A percentile compares a stretch with the other conserved stretches of the same genome.
These are phyloP conservation scores for Chrysoporthe puriensis DNA, from an alignment of 2,329 filamentous ascomycete genomes.

Conservation along the genomic window DNA sequence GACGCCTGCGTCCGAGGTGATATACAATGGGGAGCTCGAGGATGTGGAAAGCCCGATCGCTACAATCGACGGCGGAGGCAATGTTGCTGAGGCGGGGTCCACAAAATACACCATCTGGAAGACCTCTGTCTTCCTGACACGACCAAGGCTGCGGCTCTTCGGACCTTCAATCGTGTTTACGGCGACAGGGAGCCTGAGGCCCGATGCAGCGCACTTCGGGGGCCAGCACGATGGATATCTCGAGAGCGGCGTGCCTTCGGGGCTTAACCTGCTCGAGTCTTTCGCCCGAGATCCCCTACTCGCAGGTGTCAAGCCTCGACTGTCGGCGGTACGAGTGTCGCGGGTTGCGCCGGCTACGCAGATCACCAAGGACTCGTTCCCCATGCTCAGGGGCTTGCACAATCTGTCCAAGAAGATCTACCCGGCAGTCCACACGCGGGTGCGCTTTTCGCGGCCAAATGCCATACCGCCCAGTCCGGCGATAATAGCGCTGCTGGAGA, in stretches of 20 bases:
- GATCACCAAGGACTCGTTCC: constrained; percentile 59
- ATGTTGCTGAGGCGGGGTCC: constrained; percentile 31
- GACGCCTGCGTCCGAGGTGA: constrained; percentile 58
- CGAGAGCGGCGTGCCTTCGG: constrained; percentile 68
- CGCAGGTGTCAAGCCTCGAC: constrained; percentile 62
- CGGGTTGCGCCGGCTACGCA: constrained; percentile 71
- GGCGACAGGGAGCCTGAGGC: constrained; percentile 63
- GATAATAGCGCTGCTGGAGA: constrained; percentile 71
- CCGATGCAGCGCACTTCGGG: constrained; percentile 48
- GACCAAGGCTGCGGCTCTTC: constrained; percentile 68
- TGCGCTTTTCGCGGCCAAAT: constrained; percentile 70
- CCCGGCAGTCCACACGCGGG: constrained; percentile 72
- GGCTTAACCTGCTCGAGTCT: constrained; percentile 77
- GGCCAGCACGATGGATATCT: constrained; percentile 64
- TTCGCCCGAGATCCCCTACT: constrained; percentile 69
- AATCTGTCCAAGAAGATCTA: constrained; percentile 66
- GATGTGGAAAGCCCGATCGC: constrained; percentile 55
- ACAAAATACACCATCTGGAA: constrained; percentile 62
- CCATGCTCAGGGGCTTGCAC: constrained; percentile 66
- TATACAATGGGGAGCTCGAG: constrained; percentile 59
- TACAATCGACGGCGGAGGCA: constrained; percentile 48
- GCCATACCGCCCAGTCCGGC: constrained; percentile 60
- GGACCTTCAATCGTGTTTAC: constrained; percentile 68
- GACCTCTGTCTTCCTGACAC: constrained; percentile 58
- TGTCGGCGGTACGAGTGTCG: constrained; percentile 76